Percentiles rank a stretch among this genome's conserved stretches.
Conservation (phyloP, 805 yeast species). For the Candida oleophila region DNA sequence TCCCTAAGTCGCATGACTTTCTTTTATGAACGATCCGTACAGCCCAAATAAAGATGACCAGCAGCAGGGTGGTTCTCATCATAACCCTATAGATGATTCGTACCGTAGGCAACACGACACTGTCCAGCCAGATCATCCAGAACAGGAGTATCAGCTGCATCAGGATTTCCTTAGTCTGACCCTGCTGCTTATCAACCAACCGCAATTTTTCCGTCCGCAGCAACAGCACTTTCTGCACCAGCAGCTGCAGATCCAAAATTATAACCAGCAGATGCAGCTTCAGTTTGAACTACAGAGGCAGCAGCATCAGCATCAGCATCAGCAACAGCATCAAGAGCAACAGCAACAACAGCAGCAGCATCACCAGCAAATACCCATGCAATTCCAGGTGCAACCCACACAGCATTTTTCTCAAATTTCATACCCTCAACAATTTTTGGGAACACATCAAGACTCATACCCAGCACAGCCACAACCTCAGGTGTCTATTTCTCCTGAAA, state of each 20-base stretch:
- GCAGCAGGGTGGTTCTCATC: conserved; percentile 3
- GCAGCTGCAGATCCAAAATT: conserved; percentile 5
- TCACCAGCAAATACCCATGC: conserved; percentile 5
- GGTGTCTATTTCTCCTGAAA: conserved; percentile 2
- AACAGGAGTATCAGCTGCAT: background rate
- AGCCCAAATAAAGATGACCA: conserved; percentile 4
- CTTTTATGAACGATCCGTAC: conserved; percentile 2
- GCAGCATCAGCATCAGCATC: conserved; percentile 8
- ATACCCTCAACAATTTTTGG: conserved; percentile 4
- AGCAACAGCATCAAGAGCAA: background rate
- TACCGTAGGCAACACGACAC: background rate
- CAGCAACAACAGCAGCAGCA: background rate
- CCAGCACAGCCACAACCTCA: conserved; percentile 2
- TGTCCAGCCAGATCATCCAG: background rate
- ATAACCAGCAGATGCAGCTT: conserved; percentile 6
- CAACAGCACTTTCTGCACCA: conserved; percentile 11
- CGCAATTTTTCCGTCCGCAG: background rate
- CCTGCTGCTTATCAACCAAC: conserved; percentile 2
- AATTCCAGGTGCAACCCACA: conserved; percentile 4
- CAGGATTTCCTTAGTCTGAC: conserved; percentile 1
- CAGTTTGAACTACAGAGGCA: conserved; percentile 10
- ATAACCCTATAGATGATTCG: background rate
- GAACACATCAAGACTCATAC: background rate
- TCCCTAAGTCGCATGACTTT: background rate
- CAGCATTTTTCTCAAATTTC: conserved; percentile 7